Percentiles rank a stretch among this genome's conserved stretches.
Conservation (phyloP, 2,329 filamentous ascomycete species). For the Huntiella abstrusa region DNA sequence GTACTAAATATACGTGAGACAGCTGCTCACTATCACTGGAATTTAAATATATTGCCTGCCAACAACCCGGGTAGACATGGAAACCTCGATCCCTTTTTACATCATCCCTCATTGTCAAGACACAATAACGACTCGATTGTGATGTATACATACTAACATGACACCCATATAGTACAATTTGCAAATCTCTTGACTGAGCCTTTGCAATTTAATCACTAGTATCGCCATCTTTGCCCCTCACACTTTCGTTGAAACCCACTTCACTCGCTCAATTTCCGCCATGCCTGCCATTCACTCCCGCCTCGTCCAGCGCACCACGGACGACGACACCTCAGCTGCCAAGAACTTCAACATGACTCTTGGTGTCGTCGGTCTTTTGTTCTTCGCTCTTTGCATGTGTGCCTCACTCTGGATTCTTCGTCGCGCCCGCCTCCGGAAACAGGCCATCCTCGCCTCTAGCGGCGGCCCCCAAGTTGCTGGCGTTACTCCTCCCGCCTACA, state of each 20-base stretch:
- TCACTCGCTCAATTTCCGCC: not conserved
- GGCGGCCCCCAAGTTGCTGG: constrained; percentile 44
- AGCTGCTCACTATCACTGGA: not conserved
- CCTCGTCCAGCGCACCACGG: constrained; percentile 11
- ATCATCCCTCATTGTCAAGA: not conserved
- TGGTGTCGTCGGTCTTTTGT: constrained; percentile 56
- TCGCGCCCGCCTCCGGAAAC: constrained; percentile 33
- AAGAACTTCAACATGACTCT: constrained; percentile 58
- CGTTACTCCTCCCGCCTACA: constrained; percentile 26
- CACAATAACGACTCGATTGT: too few relatives aligned
- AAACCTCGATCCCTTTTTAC: not conserved
- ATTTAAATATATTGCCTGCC: constrained; percentile 6
- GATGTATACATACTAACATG: not conserved
- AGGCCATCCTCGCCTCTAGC: constrained; percentile 25
- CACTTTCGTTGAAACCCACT: not conserved
- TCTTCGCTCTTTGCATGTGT: constrained; percentile 50
- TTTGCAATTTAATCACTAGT: constrained; percentile 7
- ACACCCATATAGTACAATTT: not conserved
- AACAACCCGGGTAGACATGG: constrained; percentile 1
- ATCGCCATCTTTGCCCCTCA: not conserved
- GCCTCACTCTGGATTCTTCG: constrained; percentile 55
- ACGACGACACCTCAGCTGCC: constrained; percentile 31
- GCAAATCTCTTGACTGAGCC: constrained; percentile 11
- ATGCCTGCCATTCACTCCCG: constrained; percentile 11
- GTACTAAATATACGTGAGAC: too few relatives aligned